Evolutionary conservation across 805 yeast genomes (phyloP).

Genomic region (Ogataea ramenticola): DNA sequence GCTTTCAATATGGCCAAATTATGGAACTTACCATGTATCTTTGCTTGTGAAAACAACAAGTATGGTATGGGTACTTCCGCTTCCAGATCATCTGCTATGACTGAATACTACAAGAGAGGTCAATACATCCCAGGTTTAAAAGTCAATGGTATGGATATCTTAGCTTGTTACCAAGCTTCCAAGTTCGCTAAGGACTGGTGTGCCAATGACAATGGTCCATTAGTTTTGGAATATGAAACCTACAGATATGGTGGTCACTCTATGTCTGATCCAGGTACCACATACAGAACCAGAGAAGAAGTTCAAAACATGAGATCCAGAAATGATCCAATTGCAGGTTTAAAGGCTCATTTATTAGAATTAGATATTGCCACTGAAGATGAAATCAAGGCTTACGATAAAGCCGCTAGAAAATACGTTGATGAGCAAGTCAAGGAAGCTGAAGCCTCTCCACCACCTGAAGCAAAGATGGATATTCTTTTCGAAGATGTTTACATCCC

Average conservation of each 20-base stretch:
- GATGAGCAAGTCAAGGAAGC: constrained; percentile 93
- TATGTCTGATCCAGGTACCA: constrained; percentile 99
- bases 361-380: constrained; percentile 85
- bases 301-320: constrained; percentile 98
- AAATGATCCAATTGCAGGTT: constrained; percentile 96
- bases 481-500: constrained; percentile 95
- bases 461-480: constrained; percentile 87
- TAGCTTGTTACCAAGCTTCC: constrained; percentile 93
- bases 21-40: constrained; percentile 92
- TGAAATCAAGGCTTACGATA: constrained; percentile 90
- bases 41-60: constrained; percentile 97
- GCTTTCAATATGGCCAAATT: constrained; percentile 98
- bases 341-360: constrained; percentile 80
- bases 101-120: constrained; percentile 98
- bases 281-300: constrained; percentile 99
- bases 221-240: constrained; percentile 94
- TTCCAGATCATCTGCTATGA: constrained; percentile 90
- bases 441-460: constrained; percentile 91
- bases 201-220: constrained; percentile 88
- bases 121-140: constrained; percentile 98
- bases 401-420: constrained; percentile 91
- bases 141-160: constrained; percentile 97
- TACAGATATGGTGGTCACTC: constrained; percentile 99
- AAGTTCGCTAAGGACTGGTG: constrained; percentile 97
- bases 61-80: constrained; percentile 99